These are phyloP conservation scores for Cyberlindnera veronae DNA, from an alignment of 805 yeast genomes.

Conservation along the genomic window DNA sequence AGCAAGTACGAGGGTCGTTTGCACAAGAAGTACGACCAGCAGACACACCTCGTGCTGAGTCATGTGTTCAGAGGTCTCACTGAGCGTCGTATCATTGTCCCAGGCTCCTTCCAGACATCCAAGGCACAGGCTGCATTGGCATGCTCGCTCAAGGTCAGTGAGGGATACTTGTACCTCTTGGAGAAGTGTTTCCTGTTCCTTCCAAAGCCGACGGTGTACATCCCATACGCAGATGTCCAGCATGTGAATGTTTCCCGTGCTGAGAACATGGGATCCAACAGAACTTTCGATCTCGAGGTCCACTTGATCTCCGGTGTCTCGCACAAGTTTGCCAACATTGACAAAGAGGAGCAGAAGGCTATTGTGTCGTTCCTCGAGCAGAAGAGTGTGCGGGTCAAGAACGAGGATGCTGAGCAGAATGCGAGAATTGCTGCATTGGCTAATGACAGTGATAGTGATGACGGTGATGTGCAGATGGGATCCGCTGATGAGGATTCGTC, in stretches of 20 bases:
- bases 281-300: conserved; percentile 91
- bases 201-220: conserved; percentile 90
- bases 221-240: conserved; percentile 80
- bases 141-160: conserved; percentile 92
- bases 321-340: conserved; percentile 84
- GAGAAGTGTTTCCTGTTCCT: conserved; percentile 89
- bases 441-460: conserved; percentile 41
- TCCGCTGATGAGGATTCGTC: conserved; percentile 85
- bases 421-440: conserved; percentile 71
- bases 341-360: conserved; percentile 81
- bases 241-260: conserved; percentile 83
- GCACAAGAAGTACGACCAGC: conserved; percentile 72
- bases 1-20: conserved; percentile 70
- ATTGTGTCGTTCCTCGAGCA: conserved; percentile 74
- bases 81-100: conserved; percentile 78
- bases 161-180: conserved; percentile 89
- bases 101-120: conserved; percentile 76
- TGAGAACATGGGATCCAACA: conserved; percentile 64
- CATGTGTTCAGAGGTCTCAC: conserved; percentile 89
- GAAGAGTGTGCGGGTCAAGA: conserved; percentile 76
- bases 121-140: conserved; percentile 82
- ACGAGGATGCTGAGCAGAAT: conserved; percentile 87
- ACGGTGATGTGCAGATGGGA: conserved; percentile 50
- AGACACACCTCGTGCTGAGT: conserved; percentile 81
- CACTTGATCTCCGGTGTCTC: conserved; percentile 61